A percentile compares a stretch with the other conserved stretches of the same genome.
Evolutionary conservation across 164 flowering plant genomes (phyloP).

Genomic region (Umbellularia californica): DNA sequence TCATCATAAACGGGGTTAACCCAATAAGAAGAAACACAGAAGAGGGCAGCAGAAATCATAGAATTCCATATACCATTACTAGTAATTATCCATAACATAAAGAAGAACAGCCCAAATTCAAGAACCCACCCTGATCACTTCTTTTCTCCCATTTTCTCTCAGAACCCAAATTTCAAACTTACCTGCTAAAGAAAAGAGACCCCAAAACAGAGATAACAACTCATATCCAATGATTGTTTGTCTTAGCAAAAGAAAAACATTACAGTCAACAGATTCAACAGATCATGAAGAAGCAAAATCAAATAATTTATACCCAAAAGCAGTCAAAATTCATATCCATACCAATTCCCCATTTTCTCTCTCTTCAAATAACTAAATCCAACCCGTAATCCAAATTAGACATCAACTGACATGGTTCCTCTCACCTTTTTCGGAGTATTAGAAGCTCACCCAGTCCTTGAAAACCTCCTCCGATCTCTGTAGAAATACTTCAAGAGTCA

Average conservation of each 20-base stretch:
- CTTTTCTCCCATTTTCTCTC: background rate
- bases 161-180: background rate
- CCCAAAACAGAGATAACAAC: background rate
- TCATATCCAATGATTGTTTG: too few species aligned
- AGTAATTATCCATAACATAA: background rate
- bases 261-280: background rate
- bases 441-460: constrained; percentile 3
- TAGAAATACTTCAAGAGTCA: constrained; percentile 10
- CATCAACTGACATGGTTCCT: background rate
- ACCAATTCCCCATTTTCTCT: background rate
- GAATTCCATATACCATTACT: background rate
- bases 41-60: background rate
- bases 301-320: background rate
- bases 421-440: background rate
- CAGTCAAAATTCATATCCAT: background rate
- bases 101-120: background rate
- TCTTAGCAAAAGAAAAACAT: background rate
- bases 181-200: background rate
- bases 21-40: background rate
- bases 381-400: background rate
- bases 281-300: background rate
- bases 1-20: background rate
- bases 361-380: background rate
- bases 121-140: background rate
- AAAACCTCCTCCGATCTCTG: constrained; percentile 2